phyloP scores from a whole-genome alignment of 768 basidiomycete genomes.

The Amylocystis lapponica region DNA sequence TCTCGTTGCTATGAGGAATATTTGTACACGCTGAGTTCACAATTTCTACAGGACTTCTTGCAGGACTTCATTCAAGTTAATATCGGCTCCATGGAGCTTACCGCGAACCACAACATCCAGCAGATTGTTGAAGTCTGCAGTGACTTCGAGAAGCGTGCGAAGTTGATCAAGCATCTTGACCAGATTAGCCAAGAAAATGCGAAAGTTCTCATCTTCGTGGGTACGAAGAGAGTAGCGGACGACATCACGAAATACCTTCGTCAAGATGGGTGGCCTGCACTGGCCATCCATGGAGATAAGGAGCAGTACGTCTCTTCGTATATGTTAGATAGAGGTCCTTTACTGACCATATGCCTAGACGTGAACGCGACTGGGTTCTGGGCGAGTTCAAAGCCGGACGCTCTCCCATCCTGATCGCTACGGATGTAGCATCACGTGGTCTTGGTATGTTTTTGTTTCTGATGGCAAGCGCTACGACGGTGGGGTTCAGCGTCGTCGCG shows the following conservation, averaged over 20 bases:
- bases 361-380: constrained; percentile 99
- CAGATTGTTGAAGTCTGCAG: constrained; percentile 96
- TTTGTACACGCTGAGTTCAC: not conserved
- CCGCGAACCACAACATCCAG: constrained; percentile 96
- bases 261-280: constrained; percentile 98
- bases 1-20: not conserved
- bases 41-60: constrained; percentile 71
- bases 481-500: constrained; percentile 25
- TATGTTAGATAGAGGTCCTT: not conserved
- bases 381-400: constrained; percentile 98
- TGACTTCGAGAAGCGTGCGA: constrained; percentile 94
- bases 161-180: constrained; percentile 95
- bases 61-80: constrained; percentile 97
- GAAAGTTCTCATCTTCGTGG: constrained; percentile 98
- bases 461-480: constrained; percentile 42
- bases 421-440: constrained; percentile 99
- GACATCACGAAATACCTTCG: constrained; percentile 97
- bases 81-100: constrained; percentile 97
- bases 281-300: constrained; percentile 99
- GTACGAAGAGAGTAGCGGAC: constrained; percentile 95
- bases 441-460: constrained; percentile 79
- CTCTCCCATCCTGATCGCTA: constrained; percentile 96
- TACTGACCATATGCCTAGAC: constrained; percentile 38
- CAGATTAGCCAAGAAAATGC: constrained; percentile 95
- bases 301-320: constrained; percentile 66